A percentile compares a stretch with the other conserved stretches of the same genome.
Conservation (phyloP, 1,284 basidiomycete genomes). For the Puccinia horiana region DNA sequence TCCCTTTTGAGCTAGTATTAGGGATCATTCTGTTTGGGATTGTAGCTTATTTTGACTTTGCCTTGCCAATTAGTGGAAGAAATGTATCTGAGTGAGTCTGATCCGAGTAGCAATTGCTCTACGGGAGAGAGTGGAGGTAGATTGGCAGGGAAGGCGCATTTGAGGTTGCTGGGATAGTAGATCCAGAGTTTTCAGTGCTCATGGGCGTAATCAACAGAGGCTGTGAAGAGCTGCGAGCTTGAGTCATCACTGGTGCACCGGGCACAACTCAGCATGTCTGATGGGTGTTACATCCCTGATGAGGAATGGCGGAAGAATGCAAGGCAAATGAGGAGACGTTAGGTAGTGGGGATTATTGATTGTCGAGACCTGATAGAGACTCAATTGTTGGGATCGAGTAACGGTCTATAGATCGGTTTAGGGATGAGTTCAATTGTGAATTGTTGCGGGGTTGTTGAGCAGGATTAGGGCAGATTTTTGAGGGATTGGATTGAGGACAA, state of each 20-base stretch:
- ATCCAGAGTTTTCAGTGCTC: background rate
- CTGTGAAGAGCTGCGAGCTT: constrained; percentile 39
- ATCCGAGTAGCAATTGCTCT: background rate
- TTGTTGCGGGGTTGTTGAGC: constrained; percentile 2
- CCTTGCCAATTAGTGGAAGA: background rate
- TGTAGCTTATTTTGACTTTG: background rate
- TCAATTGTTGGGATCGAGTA: constrained; percentile 26
- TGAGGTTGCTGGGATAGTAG: background rate
- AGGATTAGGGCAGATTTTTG: constrained; percentile 53
- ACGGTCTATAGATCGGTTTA: constrained; percentile 26
- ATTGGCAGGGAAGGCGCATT: constrained; percentile 2
- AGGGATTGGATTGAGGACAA: constrained; percentile 93
- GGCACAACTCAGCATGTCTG: background rate
- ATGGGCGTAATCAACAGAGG: constrained; percentile 22
- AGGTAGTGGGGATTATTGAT: constrained; percentile 22
- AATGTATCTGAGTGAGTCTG: background rate
- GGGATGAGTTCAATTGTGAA: constrained; percentile 13
- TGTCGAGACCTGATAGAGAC: constrained; percentile 30
- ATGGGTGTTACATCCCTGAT: background rate
- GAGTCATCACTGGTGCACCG: constrained; percentile 38
- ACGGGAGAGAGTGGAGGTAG: constrained; percentile 20
- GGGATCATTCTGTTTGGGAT: constrained; percentile 45
- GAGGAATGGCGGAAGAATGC: background rate
- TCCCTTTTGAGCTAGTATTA: background rate
- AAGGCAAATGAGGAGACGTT: constrained; percentile 10